phyloP scores from a whole-genome alignment of 2,329 filamentous ascomycete genomes.

The Colletotrichum paranaense region DNA sequence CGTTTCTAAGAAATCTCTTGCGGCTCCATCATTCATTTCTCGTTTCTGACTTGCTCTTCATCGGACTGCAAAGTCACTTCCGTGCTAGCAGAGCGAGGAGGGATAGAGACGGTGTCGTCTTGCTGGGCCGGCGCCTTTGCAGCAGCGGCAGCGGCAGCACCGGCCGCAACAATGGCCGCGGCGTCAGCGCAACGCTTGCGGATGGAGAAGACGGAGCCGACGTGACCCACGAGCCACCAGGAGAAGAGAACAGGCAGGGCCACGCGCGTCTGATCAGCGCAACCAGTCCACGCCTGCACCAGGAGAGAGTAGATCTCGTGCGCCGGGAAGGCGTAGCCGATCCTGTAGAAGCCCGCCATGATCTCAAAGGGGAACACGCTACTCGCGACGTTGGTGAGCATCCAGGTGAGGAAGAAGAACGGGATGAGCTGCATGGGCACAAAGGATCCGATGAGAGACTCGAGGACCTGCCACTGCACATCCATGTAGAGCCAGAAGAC shows the following conservation, averaged over 20 bases:
- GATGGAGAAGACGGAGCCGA: conserved; percentile 39
- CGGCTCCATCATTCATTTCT: not conserved
- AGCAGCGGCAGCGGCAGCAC: not conserved
- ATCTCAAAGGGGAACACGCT: conserved; percentile 51
- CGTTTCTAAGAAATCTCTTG: too few relatives aligned
- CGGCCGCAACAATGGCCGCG: not conserved
- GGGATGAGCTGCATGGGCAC: conserved; percentile 51
- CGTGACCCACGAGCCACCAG: conserved; percentile 47
- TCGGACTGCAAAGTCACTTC: conserved; percentile 19
- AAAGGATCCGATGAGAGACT: conserved; percentile 41
- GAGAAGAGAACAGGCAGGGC: conserved; percentile 56
- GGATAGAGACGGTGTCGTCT: not conserved
- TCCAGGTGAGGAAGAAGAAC: conserved; percentile 55
- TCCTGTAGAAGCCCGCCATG: conserved; percentile 51
- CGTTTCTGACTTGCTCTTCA: conserved; percentile 10
- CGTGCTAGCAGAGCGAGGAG: conserved; percentile 5
- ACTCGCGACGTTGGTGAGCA: conserved; percentile 52
- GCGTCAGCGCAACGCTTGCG: conserved; percentile 37
- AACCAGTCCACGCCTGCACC: conserved; percentile 55
- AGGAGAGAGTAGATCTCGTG: conserved; percentile 48
- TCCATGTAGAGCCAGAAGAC: conserved; percentile 53
- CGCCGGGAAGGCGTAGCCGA: conserved; percentile 50
- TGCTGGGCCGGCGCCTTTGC: not conserved
- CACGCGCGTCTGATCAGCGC: conserved; percentile 50
- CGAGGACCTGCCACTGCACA: conserved; percentile 54